Base-by-base conservation (phyloP, 148 eudicot genomes). In the Beta vulgaris region DNA sequence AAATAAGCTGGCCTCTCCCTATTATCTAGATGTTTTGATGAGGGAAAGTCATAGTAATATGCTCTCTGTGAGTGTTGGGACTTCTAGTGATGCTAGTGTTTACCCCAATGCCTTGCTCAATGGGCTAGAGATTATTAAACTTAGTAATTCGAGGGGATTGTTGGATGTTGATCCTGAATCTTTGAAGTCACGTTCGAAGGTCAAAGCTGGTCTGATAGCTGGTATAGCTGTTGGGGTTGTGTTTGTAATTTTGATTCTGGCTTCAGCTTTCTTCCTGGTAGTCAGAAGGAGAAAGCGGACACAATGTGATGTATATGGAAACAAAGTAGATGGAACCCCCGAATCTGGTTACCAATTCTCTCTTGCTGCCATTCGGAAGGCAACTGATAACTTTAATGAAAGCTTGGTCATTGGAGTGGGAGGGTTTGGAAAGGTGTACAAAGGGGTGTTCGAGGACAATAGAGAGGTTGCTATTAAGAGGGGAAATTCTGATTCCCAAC, bases 401-500 rank as follows among this genome's bases (percentile, higher is more conserved):
- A 78, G 75, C 79, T 80, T 83, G 68, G 66, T 89, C 49, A 80
- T 89, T 61, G 93, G 93, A 25, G 80, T 81, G 75, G 93, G 91
- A 35, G 93, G 93, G 26, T 89, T 89, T 77, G 93, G 93, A 40
- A 89, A 87, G 60, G 93, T 89, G 4, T 87, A 86, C 69, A 89
- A 73, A 69, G 93, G 89, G 40, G 79, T 86, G 71, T 42, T 89
- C 65, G 83, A 77, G 21, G 89, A 87, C 77, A 78, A 72, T 15
- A 86, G 83, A 29, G 62, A 75, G 55, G 85, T 86, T 39, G 93
- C 93, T 15, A 82, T 86, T 65, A 89, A 89, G 84, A 86, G 93
- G 58, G 93, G 91, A 31, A 74, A 71, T 68, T 48, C 82, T 37
- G 79, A 87, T 48, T 86, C 88, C n/a, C 79, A 65, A 32, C 93